Base-by-base conservation (phyloP, 768 basidiomycete genomes). In the Phaeotremella fagi region DNA sequence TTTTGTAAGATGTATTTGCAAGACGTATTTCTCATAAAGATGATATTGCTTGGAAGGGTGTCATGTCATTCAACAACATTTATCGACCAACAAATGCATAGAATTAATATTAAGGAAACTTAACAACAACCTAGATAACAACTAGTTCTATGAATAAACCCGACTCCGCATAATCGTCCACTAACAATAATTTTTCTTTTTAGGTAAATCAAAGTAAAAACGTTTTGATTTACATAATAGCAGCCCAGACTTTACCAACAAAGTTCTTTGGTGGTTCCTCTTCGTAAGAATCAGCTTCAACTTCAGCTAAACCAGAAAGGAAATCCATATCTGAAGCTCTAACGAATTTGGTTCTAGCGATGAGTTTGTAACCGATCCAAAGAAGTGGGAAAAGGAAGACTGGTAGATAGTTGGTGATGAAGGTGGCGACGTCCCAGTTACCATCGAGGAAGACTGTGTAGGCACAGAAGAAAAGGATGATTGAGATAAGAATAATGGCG, bases 291-390 rank as follows among this genome's bases (percentile, higher is more conserved):
- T 82, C 83, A 0, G 84, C 84, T 64, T 84, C 84, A 41, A 87
- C 83, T 66, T 85, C 81, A 29, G 80, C 83, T 50, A 87, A 78
- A 54, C 84, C 82, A 4, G 80, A 79, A 37, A 83, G 75, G 68
- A 92, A 91, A 75, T 95, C 92, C 87, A 97, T 91, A 29, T 92
- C 83, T 20, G 79, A 66, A 0, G 83, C 59, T 31, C 75, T 68
- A 38, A 83, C 76, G 24, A 77, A 60, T 3, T 31, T 77, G 37
- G 76, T 75, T 64, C 78, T 80, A 52, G 78, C 81, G 69, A 78
- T 79, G 35, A 85, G 55, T 64, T 81, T 82, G 55, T 83, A 81
- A 16, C 74, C 79, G 31, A 79, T 6, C 73, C 87, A 94, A 31
- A 94, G 68, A 45, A 90, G 48, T 18, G 88, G 88, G 82, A 90